Evolutionary conservation across 169 alveolate genomes (phyloP).

Genomic region (Eimeria falciformis): DNA sequence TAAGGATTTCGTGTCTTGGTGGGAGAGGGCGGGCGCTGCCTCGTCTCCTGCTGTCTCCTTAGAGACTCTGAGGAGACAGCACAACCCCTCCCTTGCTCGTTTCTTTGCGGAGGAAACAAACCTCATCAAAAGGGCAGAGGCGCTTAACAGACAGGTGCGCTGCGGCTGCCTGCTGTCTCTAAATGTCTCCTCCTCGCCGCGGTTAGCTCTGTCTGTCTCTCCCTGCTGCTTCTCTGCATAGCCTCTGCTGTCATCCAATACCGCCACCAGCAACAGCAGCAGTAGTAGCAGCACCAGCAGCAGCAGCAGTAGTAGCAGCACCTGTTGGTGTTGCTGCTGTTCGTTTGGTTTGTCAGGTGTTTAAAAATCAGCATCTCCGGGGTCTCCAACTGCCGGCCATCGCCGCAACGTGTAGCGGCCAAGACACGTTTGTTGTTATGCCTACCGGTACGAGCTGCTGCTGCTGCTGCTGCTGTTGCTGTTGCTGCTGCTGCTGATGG

Average conservation of each 20-base stretch:
- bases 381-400: conserved; percentile 93
- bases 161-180: neutral
- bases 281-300: neutral
- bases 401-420: conserved; percentile 91
- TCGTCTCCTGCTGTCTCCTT: neutral
- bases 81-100: neutral
- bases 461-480: neutral
- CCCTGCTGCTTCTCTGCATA: neutral
- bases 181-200: neutral
- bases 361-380: conserved; percentile 1
- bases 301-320: neutral
- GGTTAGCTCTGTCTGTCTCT: neutral
- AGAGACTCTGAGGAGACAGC: neutral
- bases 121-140: neutral
- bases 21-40: neutral
- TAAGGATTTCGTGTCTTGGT: neutral
- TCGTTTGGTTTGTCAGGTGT: neutral
- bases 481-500: neutral
- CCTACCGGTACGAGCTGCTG: conserved; percentile 96
- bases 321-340: neutral
- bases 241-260: neutral
- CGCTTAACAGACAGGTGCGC: conserved; percentile 12
- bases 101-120: neutral
- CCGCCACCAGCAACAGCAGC: neutral
- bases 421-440: conserved; percentile 96